Percentiles rank a stretch among this genome's conserved stretches.
Conservation (phyloP, 768 basidiomycete genomes). For the Postia placenta region DNA sequence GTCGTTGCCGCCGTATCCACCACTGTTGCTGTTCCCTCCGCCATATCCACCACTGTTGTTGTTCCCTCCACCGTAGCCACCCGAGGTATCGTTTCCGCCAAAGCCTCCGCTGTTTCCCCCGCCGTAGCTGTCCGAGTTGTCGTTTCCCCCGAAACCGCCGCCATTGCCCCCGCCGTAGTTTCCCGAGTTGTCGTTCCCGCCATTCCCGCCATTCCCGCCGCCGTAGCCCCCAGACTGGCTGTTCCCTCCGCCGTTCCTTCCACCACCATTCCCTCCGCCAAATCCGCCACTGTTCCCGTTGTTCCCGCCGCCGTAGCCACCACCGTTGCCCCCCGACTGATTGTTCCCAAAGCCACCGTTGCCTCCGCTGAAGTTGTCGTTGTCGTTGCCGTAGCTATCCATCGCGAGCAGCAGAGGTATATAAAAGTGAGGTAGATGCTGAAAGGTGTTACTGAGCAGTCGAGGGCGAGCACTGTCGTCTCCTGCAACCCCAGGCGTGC, state of each 20-base stretch:
- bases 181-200: constrained; percentile 4
- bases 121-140: constrained; percentile 5
- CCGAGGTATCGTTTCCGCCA: constrained; percentile 4
- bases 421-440: too few species aligned
- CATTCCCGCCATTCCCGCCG: neutral
- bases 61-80: constrained; percentile 1
- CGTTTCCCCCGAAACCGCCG: constrained; percentile 6
- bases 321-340: neutral
- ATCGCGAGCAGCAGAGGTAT: neutral
- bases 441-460: too few species aligned
- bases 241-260: neutral
- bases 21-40: constrained; percentile 8
- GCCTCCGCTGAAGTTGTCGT: neutral
- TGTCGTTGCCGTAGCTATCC: neutral
- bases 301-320: neutral
- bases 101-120: constrained; percentile 4
- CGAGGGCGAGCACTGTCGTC: too few species aligned
- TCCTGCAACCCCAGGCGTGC: neutral
- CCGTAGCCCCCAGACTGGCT: neutral
- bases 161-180: too few species aligned
- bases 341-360: neutral
- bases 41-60: constrained; percentile 9
- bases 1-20: constrained; percentile 6
- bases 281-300: too few species aligned
- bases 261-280: too few species aligned